Base-by-base conservation (phyloP, 192 early-diverging fungal genomes). In the Backusella tarrabulga region DNA sequence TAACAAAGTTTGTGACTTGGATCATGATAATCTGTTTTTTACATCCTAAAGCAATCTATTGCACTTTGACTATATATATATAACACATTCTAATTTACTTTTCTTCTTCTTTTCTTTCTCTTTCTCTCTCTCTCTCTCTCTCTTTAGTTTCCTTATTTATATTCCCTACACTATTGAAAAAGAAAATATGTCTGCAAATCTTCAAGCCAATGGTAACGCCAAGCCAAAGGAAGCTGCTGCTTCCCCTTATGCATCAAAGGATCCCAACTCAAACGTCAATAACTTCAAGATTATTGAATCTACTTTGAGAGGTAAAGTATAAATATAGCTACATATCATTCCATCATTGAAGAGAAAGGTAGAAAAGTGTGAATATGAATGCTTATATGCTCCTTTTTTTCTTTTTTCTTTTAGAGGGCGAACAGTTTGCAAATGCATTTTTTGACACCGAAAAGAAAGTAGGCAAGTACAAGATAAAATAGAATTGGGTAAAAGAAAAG, bases 391-490 rank as follows among this genome's bases (percentile, higher is more conserved):
- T 42, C 32, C 2, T 14, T 34, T 41, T 26, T 50, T 35, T 32
- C 1, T 15, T 38, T 71, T 1, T 68, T 68, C 36, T 67, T 29
- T 41, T 70, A 84, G 96, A 99, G 91, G 98, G 98, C 38, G 98
- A 99, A 85, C 98, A 99, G 86, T 99, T 99, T 86, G 96, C 96
- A 80, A 98, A 98, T 82, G 98, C 98, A 68, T 98, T 98, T 87
- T 99, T 99, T 77, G 93, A 95, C 79, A 96, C 95, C 15, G 97
- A 92, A 78, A 97, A 95, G 89, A 99, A 99, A 89, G 93, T 99
- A 75, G 69, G 69, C 36, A 71, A 71, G 38, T 23, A 71, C 1
- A 36, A 42, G 6, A 50, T 50, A 29, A 21, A 26, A 71, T 23
- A 35, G 4, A 56, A 56, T 6, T 26, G 26, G 26, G 21, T 23